These are phyloP conservation scores for Ampelomyces quisqualis DNA, from an alignment of 2,329 filamentous ascomycete species.

Conservation along the genomic window DNA sequence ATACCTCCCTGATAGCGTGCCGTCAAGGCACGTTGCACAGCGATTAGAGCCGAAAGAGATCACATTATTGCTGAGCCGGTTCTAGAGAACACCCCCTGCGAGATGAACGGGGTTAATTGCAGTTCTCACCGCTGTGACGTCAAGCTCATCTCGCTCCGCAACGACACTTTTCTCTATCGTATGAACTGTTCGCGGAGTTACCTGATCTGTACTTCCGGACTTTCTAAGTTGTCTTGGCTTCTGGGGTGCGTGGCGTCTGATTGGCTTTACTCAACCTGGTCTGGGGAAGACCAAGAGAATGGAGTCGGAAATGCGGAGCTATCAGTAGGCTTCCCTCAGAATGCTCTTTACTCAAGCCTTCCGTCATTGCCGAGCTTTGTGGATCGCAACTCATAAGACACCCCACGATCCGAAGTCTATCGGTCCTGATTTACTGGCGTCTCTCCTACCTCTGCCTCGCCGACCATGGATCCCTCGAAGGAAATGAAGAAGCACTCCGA, in stretches of 20 bases:
- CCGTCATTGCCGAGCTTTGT: neutral
- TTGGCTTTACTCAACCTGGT: neutral
- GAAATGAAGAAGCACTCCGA: conserved; percentile 7
- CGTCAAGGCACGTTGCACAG: no score
- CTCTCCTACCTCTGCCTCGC: no score
- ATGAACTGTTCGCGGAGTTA: neutral
- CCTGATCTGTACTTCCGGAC: neutral
- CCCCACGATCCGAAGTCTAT: neutral
- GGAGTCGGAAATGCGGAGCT: neutral
- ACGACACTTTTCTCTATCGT: neutral
- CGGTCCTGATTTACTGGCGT: neutral
- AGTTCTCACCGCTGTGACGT: no score
- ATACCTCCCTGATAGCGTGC: no score
- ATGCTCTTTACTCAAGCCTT: neutral
- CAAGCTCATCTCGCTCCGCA: neutral
- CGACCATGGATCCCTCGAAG: conserved; percentile 9
- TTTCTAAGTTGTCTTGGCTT: neutral
- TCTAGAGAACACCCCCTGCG: no score
- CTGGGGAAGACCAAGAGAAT: conserved; percentile 1
- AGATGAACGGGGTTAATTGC: no score
- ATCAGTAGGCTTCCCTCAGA: neutral
- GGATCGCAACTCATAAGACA: neutral
- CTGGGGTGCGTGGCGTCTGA: neutral
- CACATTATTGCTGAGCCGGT: no score
- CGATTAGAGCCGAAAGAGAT: no score